Evolutionary conservation across 148 eudicot species (phyloP), one percentile per base, ranked within the genome.

Genomic region (Rheum nobile): DNA sequence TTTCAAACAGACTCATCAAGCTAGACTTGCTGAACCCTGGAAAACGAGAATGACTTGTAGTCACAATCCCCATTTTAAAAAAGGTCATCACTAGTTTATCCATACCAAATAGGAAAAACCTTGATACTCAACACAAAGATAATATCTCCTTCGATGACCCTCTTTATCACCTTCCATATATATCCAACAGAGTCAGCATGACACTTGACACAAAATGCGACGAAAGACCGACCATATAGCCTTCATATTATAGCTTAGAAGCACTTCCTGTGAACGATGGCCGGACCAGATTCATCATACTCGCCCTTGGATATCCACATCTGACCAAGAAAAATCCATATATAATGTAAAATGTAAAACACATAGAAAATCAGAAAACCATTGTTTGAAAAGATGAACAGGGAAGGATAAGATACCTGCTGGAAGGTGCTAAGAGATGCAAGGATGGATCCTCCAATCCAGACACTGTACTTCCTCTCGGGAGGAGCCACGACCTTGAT

Each of bases 341-440:
- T 5, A 28, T 21, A 31, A 22, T 32, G 4, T 55, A 55, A 55
- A 32, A 59, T 26, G 24, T 59, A 28, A 24, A n/a, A 12, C 28
- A 28, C 7, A 59, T 26, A 21, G 0, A 6, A 47, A 19, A 47
- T 47, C 7, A 47, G 1, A 43, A 4, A 13, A 43, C 57, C 7
- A 5, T 19, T n/a, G 19, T 21, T 50, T 19, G 24, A 50, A 50
- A 50, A 19, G 57, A 54, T 7, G 29, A 54, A 54, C 35, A 4
- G 28, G 0, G 22, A 28, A 11, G 9, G 21, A 28, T 68, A 19
- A 68, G 28, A 6, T 73, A 89, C 94, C 94, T 89, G 94, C 79
- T 89, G 93, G 86, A 89, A 89, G 55, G 93, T 89, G 89, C 93
- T 89, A 73, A 89, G 93, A 67, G 93, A 89, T 63, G 93, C 93